Evolutionary conservation across 2,329 filamentous ascomycete species (phyloP).

Genomic region (Arthrobotrys musiformis): DNA sequence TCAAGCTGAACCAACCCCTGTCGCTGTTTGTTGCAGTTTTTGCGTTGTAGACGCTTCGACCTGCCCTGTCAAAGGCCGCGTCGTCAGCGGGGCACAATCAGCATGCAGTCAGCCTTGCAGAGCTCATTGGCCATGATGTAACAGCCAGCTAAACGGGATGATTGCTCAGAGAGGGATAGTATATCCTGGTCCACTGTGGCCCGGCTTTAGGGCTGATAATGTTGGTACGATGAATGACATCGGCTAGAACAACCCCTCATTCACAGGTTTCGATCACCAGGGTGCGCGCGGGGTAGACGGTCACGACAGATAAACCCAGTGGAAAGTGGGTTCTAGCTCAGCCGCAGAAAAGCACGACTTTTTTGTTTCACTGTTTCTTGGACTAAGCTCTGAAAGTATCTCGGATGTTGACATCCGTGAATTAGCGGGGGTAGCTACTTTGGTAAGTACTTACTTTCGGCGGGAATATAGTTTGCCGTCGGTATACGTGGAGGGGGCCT

Average conservation of each 20-base stretch:
- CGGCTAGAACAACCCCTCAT: slow-evolving; percentile 44
- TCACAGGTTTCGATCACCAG: neutral
- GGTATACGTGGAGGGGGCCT: neutral
- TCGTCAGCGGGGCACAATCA: slow-evolving; percentile 15
- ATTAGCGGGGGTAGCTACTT: neutral
- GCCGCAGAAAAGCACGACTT: slow-evolving; percentile 17
- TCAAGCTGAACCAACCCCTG: neutral
- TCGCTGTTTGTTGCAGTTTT: slow-evolving; percentile 23
- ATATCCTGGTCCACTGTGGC: neutral
- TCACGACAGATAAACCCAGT: slow-evolving; percentile 1
- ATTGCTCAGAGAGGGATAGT: slow-evolving; percentile 7
- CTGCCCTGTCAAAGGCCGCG: slow-evolving; percentile 24
- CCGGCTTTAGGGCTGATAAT: slow-evolving; percentile 43
- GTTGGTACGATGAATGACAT: slow-evolving; percentile 49
- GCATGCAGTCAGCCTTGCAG: slow-evolving; percentile 51
- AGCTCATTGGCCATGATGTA: slow-evolving; percentile 28
- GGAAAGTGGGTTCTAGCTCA: slow-evolving; percentile 4
- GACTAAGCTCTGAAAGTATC: slow-evolving; percentile 5
- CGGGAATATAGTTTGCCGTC: neutral
- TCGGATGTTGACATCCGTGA: slow-evolving; percentile 5
- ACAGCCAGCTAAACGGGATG: neutral
- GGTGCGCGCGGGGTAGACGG: slow-evolving; percentile 36
- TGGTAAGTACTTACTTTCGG: neutral
- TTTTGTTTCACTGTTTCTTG: slow-evolving; percentile 10
- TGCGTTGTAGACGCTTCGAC: slow-evolving; percentile 35